phyloP scores from a whole-genome alignment of 2,329 filamentous ascomycete genomes.

The Fusarium hainanense region DNA sequence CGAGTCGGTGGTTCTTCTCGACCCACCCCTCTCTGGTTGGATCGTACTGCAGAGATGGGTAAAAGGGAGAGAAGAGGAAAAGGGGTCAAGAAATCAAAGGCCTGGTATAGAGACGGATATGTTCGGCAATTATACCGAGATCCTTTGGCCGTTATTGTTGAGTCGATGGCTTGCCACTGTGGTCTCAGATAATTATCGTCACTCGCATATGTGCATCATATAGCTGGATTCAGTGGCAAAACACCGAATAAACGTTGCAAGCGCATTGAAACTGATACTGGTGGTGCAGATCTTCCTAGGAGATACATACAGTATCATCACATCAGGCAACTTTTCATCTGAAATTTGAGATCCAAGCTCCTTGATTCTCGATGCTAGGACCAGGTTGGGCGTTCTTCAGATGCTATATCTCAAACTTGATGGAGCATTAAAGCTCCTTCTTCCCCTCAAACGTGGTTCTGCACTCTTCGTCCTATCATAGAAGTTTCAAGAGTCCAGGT shows the following conservation, averaged over 20 bases:
- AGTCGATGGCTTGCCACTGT: not conserved
- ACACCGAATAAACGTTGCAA: not conserved
- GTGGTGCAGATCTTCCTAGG: not conserved
- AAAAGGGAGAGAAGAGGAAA: slow-evolving; percentile 3
- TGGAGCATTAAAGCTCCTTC: not conserved
- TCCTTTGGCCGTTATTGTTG: not conserved
- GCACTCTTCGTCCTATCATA: not conserved
- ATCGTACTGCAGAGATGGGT: slow-evolving; percentile 10
- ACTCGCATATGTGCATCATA: not conserved
- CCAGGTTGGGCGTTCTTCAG: not conserved
- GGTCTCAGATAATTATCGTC: not conserved
- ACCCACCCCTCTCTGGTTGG: slow-evolving; percentile 4
- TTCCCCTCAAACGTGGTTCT: not conserved
- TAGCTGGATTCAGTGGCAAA: not conserved
- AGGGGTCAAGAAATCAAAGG: not conserved
- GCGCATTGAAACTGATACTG: not conserved
- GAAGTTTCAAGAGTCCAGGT: not conserved
- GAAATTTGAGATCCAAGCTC: not conserved
- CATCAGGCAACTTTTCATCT: not conserved
- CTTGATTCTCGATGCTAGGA: not conserved
- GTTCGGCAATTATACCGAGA: not conserved
- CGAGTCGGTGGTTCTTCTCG: slow-evolving; percentile 6
- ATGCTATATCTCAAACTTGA: not conserved
- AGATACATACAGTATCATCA: not conserved
- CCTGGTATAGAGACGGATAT: not conserved